phyloP scores from a whole-genome alignment of 345 rosid species.

The Cardamine occulta region DNA sequence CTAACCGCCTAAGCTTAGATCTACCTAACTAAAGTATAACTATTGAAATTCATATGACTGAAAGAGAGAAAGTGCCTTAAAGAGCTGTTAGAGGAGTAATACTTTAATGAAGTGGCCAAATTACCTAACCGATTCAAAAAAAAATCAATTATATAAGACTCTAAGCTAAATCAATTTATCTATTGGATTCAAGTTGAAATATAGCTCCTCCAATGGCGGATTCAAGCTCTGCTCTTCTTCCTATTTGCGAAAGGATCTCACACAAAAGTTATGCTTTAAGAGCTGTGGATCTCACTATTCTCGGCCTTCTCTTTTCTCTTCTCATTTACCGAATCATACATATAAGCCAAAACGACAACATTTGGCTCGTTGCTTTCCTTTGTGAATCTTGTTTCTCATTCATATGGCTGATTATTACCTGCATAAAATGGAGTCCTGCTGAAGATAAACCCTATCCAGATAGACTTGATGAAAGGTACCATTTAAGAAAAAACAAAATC shows the following conservation, averaged over 20 bases:
- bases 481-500: too few species aligned
- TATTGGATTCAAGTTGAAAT: background rate
- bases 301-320: constrained; percentile 42
- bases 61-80: too few species aligned
- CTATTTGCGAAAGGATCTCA: constrained; percentile 35
- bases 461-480: constrained; percentile 50
- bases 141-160: too few species aligned
- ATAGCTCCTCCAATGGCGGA: constrained; percentile 29
- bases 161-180: too few species aligned
- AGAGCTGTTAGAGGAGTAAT: too few species aligned
- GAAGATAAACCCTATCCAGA: constrained; percentile 50
- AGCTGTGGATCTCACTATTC: constrained; percentile 36
- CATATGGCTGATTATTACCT: constrained; percentile 49
- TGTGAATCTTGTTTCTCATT: constrained; percentile 66
- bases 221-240: constrained; percentile 30
- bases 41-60: too few species aligned
- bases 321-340: constrained; percentile 21
- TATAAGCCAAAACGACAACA: constrained; percentile 40
- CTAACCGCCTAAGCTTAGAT: too few species aligned
- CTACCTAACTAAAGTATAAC: too few species aligned
- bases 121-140: too few species aligned
- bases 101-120: too few species aligned
- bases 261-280: constrained; percentile 21
- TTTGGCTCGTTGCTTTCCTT: constrained; percentile 58
- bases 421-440: constrained; percentile 62